Evolutionary conservation across 352 stramenopile genomes (phyloP).

Genomic region (Pythium plurisporium): DNA sequence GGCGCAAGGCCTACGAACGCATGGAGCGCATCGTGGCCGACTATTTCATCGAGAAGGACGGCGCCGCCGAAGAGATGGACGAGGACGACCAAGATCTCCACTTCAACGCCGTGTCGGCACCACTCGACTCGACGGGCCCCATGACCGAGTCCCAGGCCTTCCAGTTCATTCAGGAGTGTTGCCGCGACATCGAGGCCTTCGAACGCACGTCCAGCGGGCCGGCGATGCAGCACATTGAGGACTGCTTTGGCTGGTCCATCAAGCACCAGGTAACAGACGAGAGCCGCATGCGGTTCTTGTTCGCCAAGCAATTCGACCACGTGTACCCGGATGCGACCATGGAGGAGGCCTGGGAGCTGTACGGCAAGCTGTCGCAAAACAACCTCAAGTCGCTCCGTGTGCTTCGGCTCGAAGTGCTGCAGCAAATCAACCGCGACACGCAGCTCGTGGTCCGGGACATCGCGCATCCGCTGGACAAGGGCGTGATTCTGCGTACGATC

Average conservation of each 20-base stretch:
- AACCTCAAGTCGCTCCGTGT: constrained; percentile 31
- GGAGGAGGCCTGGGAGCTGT: constrained; percentile 30
- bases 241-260: constrained; percentile 38
- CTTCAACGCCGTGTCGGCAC: constrained; percentile 13
- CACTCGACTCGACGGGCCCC: neutral
- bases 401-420: constrained; percentile 37
- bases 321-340: constrained; percentile 23
- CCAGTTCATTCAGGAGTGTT: constrained; percentile 29
- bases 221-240: constrained; percentile 9
- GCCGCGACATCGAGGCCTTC: constrained; percentile 22
- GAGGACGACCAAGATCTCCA: constrained; percentile 17
- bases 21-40: constrained; percentile 40
- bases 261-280: constrained; percentile 26
- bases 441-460: constrained; percentile 37
- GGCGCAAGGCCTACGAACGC: constrained; percentile 35
- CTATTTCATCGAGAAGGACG: constrained; percentile 35
- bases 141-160: constrained; percentile 30
- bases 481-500: constrained; percentile 33
- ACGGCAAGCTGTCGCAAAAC: constrained; percentile 28
- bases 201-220: constrained; percentile 11
- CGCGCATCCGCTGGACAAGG: constrained; percentile 31
- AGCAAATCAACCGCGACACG: constrained; percentile 37
- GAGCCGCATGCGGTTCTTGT: constrained; percentile 31
- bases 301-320: constrained; percentile 32
- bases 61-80: constrained; percentile 13